phyloP scores from a whole-genome alignment of 371 early-diverging fungal species.

The Globomyces sp. region DNA sequence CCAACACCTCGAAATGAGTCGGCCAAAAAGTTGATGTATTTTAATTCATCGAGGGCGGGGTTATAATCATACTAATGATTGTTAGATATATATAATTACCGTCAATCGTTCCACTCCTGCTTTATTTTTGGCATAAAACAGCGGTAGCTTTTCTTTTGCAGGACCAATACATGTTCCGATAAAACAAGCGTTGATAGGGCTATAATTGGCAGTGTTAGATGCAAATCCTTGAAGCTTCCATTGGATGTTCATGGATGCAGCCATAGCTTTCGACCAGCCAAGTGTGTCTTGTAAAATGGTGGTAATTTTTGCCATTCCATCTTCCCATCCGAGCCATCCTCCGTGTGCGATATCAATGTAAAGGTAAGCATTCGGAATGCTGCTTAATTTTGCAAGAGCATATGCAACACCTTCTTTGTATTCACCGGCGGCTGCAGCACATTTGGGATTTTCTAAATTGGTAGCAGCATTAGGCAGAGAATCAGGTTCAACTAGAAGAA shows the following conservation, averaged over 20 bases:
- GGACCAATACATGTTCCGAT: too few species aligned
- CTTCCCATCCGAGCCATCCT: constrained; percentile 41
- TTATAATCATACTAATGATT: too few species aligned
- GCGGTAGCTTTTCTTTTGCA: constrained; percentile 26
- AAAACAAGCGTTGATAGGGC: constrained; percentile 20
- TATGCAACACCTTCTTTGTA: constrained; percentile 39
- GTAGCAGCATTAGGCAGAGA: constrained; percentile 40
- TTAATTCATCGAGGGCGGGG: constrained; percentile 30
- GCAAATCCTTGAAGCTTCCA: constrained; percentile 32
- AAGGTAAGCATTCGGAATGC: constrained; percentile 22
- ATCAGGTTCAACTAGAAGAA: constrained; percentile 39
- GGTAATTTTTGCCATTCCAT: constrained; percentile 19
- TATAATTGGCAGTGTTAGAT: constrained; percentile 39
- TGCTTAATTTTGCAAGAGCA: constrained; percentile 29
- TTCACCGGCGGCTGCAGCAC: constrained; percentile 23
- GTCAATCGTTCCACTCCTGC: background rate
- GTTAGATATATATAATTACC: too few species aligned
- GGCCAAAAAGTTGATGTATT: constrained; percentile 17
- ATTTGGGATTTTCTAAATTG: constrained; percentile 20
- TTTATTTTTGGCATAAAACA: constrained; percentile 10
- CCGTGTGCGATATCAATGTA: constrained; percentile 43
- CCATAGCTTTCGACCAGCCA: constrained; percentile 19
- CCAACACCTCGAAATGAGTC: constrained; percentile 10
- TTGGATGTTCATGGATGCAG: constrained; percentile 19
- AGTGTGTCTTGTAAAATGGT: constrained; percentile 18